phyloP scores from a whole-genome alignment of 805 yeast genomes.

The Wickerhamomyces canadensis region DNA sequence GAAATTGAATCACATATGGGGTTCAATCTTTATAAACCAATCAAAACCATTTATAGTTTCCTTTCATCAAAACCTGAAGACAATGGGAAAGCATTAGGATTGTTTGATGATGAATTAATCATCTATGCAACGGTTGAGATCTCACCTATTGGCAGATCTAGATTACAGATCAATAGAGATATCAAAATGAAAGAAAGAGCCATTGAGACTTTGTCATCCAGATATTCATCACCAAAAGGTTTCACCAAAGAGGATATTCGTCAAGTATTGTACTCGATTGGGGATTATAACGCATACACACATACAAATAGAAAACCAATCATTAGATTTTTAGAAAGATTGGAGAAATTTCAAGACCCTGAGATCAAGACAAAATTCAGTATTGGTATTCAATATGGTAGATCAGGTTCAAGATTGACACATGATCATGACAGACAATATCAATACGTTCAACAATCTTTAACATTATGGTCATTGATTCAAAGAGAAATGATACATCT shows the following conservation, averaged over 20 bases:
- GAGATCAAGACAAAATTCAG: constrained; percentile 37
- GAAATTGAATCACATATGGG: constrained; percentile 68
- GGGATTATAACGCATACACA: constrained; percentile 71
- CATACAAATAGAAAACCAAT: constrained; percentile 67
- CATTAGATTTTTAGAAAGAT: constrained; percentile 49
- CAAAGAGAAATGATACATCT: constrained; percentile 73
- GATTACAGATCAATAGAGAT: constrained; percentile 48
- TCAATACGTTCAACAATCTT: constrained; percentile 69
- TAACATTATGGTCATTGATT: constrained; percentile 69
- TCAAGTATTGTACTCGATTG: constrained; percentile 69
- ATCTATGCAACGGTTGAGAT: constrained; percentile 66
- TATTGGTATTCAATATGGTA: constrained; percentile 61
- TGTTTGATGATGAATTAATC: constrained; percentile 55
- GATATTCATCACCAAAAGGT: constrained; percentile 37
- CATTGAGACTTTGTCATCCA: constrained; percentile 51
- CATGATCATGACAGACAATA: constrained; percentile 71
- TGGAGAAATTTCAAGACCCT: constrained; percentile 41
- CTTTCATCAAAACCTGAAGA: constrained; percentile 37
- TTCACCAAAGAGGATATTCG: constrained; percentile 57
- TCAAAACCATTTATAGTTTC: constrained; percentile 51
- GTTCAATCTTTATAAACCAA: constrained; percentile 69
- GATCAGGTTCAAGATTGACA: constrained; percentile 63
- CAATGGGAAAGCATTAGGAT: constrained; percentile 28
- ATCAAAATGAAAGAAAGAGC: constrained; percentile 66
- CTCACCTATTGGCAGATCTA: constrained; percentile 49